phyloP scores from a whole-genome alignment of 495 filamentous ascomycete genomes.

The Penicillium argentinense region DNA sequence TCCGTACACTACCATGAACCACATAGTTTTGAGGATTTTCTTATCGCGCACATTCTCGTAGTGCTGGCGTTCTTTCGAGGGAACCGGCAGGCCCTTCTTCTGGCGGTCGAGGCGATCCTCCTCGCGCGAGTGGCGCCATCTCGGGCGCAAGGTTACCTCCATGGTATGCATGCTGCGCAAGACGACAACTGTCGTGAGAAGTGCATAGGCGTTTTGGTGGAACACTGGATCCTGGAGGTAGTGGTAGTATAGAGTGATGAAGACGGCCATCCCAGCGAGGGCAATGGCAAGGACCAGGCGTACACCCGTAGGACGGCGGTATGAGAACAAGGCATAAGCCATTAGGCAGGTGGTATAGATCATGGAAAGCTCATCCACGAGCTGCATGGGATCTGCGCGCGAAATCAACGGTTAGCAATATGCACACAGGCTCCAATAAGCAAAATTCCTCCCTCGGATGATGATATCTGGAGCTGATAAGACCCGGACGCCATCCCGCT shows the following conservation, averaged over 20 bases:
- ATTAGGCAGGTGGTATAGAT: conserved; percentile 97
- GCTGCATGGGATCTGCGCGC: conserved; percentile 85
- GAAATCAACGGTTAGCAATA: conserved; percentile 14
- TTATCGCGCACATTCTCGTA: conserved; percentile 54
- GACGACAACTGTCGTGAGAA: conserved; percentile 77
- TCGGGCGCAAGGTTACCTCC: conserved; percentile 72
- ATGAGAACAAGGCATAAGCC: conserved; percentile 83
- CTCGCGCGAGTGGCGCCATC: conserved; percentile 43
- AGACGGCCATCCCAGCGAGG: conserved; percentile 65
- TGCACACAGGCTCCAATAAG: too few relatives aligned
- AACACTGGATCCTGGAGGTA: conserved; percentile 89
- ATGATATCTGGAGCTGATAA: too few relatives aligned
- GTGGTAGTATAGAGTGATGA: conserved; percentile 92
- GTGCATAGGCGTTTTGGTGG: conserved; percentile 84
- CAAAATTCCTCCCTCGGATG: too few relatives aligned
- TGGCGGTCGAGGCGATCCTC: conserved; percentile 40
- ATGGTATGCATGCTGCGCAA: conserved; percentile 86
- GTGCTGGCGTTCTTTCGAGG: conserved; percentile 40
- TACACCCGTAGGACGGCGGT: conserved; percentile 57
- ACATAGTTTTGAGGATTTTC: conserved; percentile 68
- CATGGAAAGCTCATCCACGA: conserved; percentile 96
- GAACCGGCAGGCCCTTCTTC: conserved; percentile 41
- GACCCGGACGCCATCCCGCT: too few relatives aligned
- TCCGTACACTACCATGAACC: conserved; percentile 71
- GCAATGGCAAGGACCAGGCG: conserved; percentile 57